A percentile compares a stretch with the other conserved stretches of the same genome.
These are phyloP conservation scores for Cadophora luteo-olivacea DNA, from an alignment of 2,329 filamentous ascomycete genomes.

Conservation along the genomic window DNA sequence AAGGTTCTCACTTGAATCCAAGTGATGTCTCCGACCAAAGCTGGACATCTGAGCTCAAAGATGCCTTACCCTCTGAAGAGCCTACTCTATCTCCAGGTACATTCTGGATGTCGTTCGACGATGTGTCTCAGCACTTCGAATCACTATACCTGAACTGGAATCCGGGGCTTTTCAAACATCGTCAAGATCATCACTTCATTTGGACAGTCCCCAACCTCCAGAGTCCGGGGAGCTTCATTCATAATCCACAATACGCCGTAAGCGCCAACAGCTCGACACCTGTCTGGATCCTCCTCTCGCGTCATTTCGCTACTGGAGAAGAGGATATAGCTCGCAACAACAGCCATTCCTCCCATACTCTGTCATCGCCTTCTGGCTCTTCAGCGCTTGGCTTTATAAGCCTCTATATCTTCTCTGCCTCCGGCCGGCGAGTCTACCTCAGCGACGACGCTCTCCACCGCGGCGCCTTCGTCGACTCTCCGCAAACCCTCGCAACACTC, in stretches of 20 bases:
- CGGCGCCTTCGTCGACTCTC: slow-evolving; percentile 91
- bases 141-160: slow-evolving; percentile 99
- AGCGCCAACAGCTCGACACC: slow-evolving; percentile 62
- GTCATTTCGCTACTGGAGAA: slow-evolving; percentile 80
- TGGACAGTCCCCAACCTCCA: slow-evolving; percentile 69
- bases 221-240: slow-evolving; percentile 61
- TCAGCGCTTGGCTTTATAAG: slow-evolving; percentile 77
- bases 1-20: slow-evolving; percentile 50
- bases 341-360: slow-evolving; percentile 38
- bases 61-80: slow-evolving; percentile 35
- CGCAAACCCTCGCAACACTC: slow-evolving; percentile 85
- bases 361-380: slow-evolving; percentile 33
- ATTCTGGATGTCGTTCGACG: slow-evolving; percentile 92
- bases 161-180: slow-evolving; percentile 77
- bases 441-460: slow-evolving; percentile 74
- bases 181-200: slow-evolving; percentile 88
- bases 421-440: slow-evolving; percentile 75
- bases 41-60: slow-evolving; percentile 37
- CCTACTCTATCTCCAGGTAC: slow-evolving; percentile 65
- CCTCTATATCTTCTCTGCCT: slow-evolving; percentile 77
- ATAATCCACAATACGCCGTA: slow-evolving; percentile 77
- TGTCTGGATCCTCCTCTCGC: slow-evolving; percentile 85
- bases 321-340: slow-evolving; percentile 59
- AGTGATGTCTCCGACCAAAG: slow-evolving; percentile 15
- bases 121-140: slow-evolving; percentile 90